Conservation (phyloP, 2,329 filamentous ascomycete species). For the Dactylellina cionopaga region DNA sequence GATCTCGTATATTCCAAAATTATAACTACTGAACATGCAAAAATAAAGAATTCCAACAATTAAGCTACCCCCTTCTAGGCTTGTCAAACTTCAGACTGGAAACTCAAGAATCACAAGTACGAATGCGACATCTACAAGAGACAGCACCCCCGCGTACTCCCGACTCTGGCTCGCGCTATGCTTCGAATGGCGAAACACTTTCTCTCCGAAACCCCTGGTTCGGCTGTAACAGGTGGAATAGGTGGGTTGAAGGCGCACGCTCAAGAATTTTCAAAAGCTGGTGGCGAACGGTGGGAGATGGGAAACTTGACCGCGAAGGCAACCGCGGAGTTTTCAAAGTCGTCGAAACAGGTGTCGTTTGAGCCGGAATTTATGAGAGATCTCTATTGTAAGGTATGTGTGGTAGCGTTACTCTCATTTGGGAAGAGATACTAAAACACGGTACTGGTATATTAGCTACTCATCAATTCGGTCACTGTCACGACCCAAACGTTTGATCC, state of each 20-base stretch:
- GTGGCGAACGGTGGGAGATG: constrained; percentile 63
- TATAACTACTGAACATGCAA: constrained; percentile 22
- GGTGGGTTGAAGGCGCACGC: constrained; percentile 57
- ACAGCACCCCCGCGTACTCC: constrained; percentile 64
- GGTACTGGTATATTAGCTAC: constrained; percentile 61
- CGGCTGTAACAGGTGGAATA: constrained; percentile 63
- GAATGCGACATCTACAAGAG: constrained; percentile 68
- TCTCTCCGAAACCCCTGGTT: constrained; percentile 62
- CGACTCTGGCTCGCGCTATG: constrained; percentile 68
- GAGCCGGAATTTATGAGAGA: constrained; percentile 60
- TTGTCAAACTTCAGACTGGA: constrained; percentile 71
- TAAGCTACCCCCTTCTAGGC: constrained; percentile 59
- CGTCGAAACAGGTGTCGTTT: constrained; percentile 60
- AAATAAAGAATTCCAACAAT: constrained; percentile 13
- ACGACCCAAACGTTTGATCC: constrained; percentile 68
- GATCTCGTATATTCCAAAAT: not conserved
- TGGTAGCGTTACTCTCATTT: not conserved
- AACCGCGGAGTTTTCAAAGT: constrained; percentile 66
- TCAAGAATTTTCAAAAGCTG: constrained; percentile 62
- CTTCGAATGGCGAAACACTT: constrained; percentile 64
- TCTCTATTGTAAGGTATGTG: constrained; percentile 64
- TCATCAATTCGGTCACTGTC: constrained; percentile 70
- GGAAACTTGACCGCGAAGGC: constrained; percentile 68
- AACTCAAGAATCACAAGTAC: constrained; percentile 66
- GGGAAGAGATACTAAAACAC: not conserved